Percentiles rank a stretch among this genome's conserved stretches.
Conservation (phyloP, 306 rosid species). For the Castanopsis chinensis region DNA sequence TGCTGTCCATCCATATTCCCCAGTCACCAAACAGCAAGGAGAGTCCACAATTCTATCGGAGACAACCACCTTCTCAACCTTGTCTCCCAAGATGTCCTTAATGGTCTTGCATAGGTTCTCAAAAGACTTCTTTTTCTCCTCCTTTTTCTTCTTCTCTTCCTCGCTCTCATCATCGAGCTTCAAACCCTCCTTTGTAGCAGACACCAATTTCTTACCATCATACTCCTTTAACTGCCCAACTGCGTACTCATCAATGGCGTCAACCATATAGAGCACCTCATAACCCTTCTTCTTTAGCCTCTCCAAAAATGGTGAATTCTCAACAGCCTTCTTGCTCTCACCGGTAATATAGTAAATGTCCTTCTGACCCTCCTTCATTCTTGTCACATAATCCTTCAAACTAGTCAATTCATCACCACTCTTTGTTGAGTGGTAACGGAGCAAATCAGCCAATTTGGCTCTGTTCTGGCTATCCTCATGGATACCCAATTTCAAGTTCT, state of each 20-base stretch:
- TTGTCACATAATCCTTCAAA: conserved; percentile 62
- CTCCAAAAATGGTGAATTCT: conserved; percentile 72
- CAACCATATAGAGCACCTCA: conserved; percentile 70
- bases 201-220: conserved; percentile 67
- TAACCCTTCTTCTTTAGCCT: conserved; percentile 66
- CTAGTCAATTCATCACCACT: conserved; percentile 74
- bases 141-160: conserved; percentile 57
- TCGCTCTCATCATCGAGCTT: conserved; percentile 64
- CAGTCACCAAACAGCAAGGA: conserved; percentile 73
- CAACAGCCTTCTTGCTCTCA: conserved; percentile 72
- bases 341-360: conserved; percentile 73
- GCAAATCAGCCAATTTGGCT: conserved; percentile 59
- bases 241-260: conserved; percentile 67
- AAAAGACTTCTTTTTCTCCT: conserved; percentile 70
- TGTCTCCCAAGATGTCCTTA: conserved; percentile 63
- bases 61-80: conserved; percentile 63
- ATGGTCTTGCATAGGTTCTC: conserved; percentile 58
- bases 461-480: conserved; percentile 79
- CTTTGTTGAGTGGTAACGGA: conserved; percentile 62
- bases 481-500: conserved; percentile 67
- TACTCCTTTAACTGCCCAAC: conserved; percentile 68
- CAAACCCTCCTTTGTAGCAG: conserved; percentile 70
- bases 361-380: conserved; percentile 76
- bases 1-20: conserved; percentile 73
- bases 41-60: conserved; percentile 71